phyloP scores from a whole-genome alignment of 164 flowering plant species.

The Vitis riparia region DNA sequence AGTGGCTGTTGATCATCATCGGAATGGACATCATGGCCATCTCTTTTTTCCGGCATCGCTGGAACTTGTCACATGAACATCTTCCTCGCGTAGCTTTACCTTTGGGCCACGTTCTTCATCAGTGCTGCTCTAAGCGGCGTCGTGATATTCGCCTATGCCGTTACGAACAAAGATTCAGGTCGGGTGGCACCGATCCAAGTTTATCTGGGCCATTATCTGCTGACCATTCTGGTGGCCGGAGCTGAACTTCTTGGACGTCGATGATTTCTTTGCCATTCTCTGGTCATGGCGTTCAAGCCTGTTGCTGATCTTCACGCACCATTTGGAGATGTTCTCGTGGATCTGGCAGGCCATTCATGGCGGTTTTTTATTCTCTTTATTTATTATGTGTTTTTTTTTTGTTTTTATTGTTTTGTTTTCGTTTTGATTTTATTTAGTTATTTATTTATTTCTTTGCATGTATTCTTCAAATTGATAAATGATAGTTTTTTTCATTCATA shows the following conservation, averaged over 20 bases:
- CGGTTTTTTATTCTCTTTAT: too few relatives aligned
- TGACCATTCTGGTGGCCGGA: constrained; percentile 93
- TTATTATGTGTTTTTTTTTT: too few relatives aligned
- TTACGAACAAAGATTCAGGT: constrained; percentile 84
- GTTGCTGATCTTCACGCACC: too few relatives aligned
- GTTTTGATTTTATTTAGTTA: too few relatives aligned
- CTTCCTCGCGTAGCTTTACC: constrained; percentile 66
- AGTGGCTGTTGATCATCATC: constrained; percentile 85
- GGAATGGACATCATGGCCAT: constrained; percentile 76
- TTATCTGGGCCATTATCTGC: constrained; percentile 65
- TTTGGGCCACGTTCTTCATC: constrained; percentile 77
- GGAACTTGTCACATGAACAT: constrained; percentile 93
- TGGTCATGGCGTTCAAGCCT: too few relatives aligned
- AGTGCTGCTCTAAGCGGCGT: constrained; percentile 71
- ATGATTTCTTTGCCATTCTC: too few relatives aligned
- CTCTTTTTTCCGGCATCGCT: constrained; percentile 83
- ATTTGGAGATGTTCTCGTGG: too few relatives aligned
- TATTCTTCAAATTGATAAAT: too few relatives aligned
- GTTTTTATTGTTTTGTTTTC: too few relatives aligned
- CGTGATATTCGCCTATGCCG: constrained; percentile 78
- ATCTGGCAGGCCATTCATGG: too few relatives aligned
- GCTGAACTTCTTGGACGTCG: neutral
- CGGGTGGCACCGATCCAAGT: constrained; percentile 41
- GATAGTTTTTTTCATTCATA: too few relatives aligned
- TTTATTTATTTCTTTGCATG: too few relatives aligned